A percentile compares a stretch with the other conserved stretches of the same genome.
Conservation (phyloP, 2,329 filamentous ascomycete genomes). For the Ophiosphaerella herpotricha region DNA sequence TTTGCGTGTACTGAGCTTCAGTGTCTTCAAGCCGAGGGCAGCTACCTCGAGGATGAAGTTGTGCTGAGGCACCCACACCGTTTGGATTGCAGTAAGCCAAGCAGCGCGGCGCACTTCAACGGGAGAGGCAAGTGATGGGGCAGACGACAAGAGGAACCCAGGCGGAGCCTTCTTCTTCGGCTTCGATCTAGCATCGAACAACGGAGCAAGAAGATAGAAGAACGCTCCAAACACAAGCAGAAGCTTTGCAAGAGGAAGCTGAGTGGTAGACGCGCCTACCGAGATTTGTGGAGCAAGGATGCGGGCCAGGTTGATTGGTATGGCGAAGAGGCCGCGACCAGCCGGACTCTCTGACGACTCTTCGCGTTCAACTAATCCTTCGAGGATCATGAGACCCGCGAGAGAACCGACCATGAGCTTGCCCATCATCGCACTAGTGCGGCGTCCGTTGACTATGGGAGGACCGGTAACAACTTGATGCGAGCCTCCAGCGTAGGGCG, state of each 20-base stretch:
- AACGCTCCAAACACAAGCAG: conserved; percentile 58
- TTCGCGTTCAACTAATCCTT: conserved; percentile 71
- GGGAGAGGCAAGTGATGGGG: conserved; percentile 76
- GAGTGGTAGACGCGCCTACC: conserved; percentile 33
- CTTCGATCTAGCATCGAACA: conserved; percentile 62
- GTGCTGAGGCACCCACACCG: conserved; percentile 87
- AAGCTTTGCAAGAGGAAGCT: conserved; percentile 55
- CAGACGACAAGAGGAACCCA: conserved; percentile 50
- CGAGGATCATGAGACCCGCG: conserved; percentile 88
- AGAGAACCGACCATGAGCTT: conserved; percentile 94
- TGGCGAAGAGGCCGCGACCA: conserved; percentile 43
- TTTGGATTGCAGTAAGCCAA: conserved; percentile 92
- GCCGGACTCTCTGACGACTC: conserved; percentile 56
- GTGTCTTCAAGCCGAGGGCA: conserved; percentile 76
- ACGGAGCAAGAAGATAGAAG: conserved; percentile 61
- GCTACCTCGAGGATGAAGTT: conserved; percentile 84
- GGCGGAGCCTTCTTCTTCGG: conserved; percentile 54
- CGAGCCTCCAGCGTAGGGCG: conserved; percentile 31
- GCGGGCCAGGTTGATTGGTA: conserved; percentile 44
- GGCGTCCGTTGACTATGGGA: conserved; percentile 48
- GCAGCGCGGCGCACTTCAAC: conserved; percentile 85
- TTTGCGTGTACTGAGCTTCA: conserved; percentile 80
- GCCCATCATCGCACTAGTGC: conserved; percentile 58
- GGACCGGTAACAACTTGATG: conserved; percentile 29
- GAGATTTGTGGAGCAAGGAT: conserved; percentile 41